Evolutionary conservation across 495 filamentous ascomycete genomes (phyloP).

Genomic region (Annulohypoxylon moriforme): DNA sequence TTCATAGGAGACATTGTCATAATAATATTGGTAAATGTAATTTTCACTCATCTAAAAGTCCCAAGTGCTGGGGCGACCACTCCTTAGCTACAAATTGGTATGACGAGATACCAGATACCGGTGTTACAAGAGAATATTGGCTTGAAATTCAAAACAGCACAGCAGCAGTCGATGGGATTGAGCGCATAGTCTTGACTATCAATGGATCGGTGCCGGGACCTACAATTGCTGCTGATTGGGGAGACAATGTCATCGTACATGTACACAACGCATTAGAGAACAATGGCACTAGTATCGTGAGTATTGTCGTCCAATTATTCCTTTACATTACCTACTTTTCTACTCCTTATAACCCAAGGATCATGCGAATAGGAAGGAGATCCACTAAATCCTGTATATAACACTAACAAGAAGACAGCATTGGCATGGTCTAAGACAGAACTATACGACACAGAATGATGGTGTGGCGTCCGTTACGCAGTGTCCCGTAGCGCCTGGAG

Average conservation of each 20-base stretch:
- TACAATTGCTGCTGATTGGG: conserved; percentile 54
- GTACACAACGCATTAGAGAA: conserved; percentile 22
- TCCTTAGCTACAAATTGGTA: conserved; percentile 48
- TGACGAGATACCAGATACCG: conserved; percentile 51
- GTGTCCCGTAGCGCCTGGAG: conserved; percentile 57
- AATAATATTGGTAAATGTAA: conserved; percentile 33
- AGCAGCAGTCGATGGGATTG: conserved; percentile 59
- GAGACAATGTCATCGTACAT: conserved; percentile 54
- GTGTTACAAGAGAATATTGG: conserved; percentile 57
- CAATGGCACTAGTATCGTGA: conserved; percentile 44
- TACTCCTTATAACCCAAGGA: no score
- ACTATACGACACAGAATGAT: conserved; percentile 54
- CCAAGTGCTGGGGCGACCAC: conserved; percentile 45
- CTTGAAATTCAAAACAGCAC: conserved; percentile 56
- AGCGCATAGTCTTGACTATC: conserved; percentile 52
- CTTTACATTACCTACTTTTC: no score
- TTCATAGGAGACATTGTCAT: conserved; percentile 25
- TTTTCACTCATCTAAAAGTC: conserved; percentile 35
- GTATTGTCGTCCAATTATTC: neutral
- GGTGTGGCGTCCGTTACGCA: conserved; percentile 60
- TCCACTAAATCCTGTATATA: no score
- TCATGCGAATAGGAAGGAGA: no score
- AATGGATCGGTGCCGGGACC: conserved; percentile 59
- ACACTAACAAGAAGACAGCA: conserved; percentile 14
- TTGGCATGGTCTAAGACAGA: conserved; percentile 27